Evolutionary conservation across 1,284 basidiomycete genomes (phyloP), one percentile per base, ranked within the genome.

Genomic region (Ustilago trichophora): DNA sequence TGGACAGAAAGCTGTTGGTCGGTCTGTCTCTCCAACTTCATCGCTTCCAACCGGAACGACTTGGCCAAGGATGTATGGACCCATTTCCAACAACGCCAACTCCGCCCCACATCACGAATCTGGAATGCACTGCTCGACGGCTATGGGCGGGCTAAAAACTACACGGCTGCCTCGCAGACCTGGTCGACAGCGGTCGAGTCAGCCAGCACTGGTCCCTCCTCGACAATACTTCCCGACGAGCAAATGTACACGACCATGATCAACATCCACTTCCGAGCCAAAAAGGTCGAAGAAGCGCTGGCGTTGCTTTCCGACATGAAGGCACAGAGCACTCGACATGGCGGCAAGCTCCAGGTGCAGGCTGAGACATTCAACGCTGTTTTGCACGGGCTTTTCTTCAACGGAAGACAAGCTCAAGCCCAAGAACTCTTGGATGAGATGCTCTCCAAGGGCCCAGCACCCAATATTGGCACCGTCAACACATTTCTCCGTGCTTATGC

Each of bases 201-300:
- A 7, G 42, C 41, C 13, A 25, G 16, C 4, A 7, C 45, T 3
- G 34, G 12, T 3, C 3, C 29, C 2, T 29, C 36, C 0, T 12
- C n/a, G 15, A n/a, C 16, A 5, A 34, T 29, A 3, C 11, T 47
- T 11, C 69, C 72, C 2, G 75, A 77, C 48, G 48, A 60, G 34
- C 42, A 47, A 12, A 69, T 69, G 64, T 72, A 66, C 45, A 78
- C 76, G 18, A 75, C 73, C 5, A 76, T 77, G 75, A 77, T 78
- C 45, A 50, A 47, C 34, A 60, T 59, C 16, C 35, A 50, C 10
- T 78, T 78, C 42, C 43, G 51, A 3, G 36, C 37, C 19, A 45
- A 53, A 15, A 24, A 51, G 21, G 40, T 41, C 22, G 54, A 56
- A 13, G 53, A 64, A 19, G 76, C 75, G 1, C 45, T 76, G 47